Conservation (phyloP, 2,329 filamentous ascomycete genomes). For the Colletotrichum karsti region DNA sequence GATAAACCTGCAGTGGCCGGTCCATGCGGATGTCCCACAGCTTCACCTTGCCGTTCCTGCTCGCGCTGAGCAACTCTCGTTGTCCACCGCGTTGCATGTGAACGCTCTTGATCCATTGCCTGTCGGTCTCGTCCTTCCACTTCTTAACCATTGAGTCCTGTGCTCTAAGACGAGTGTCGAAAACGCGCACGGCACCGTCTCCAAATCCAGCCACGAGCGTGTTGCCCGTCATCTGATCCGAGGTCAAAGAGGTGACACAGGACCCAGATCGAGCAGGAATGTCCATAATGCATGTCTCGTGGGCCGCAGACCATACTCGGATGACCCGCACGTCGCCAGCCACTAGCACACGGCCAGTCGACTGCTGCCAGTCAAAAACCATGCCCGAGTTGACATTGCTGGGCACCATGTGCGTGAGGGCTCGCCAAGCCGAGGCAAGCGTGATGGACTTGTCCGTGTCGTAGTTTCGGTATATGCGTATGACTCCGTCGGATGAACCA, state of each 20-base stretch:
- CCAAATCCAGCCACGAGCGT: slow-evolving; percentile 97
- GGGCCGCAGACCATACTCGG: slow-evolving; percentile 93
- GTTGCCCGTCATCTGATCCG: slow-evolving; percentile 96
- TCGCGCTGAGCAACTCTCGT: slow-evolving; percentile 89
- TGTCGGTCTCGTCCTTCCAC: slow-evolving; percentile 88
- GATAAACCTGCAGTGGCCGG: slow-evolving; percentile 75
- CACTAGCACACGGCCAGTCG: slow-evolving; percentile 93
- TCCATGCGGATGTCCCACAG: slow-evolving; percentile 97
- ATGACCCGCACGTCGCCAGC: slow-evolving; percentile 96
- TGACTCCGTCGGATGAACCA: slow-evolving; percentile 92
- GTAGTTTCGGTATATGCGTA: slow-evolving; percentile 94
- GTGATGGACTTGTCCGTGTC: slow-evolving; percentile 80
- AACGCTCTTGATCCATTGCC: slow-evolving; percentile 94
- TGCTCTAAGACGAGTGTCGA: slow-evolving; percentile 85
- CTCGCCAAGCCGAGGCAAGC: slow-evolving; percentile 90
- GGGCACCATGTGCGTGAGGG: slow-evolving; percentile 90
- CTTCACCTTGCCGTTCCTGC: slow-evolving; percentile 91
- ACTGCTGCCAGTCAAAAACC: slow-evolving; percentile 99
- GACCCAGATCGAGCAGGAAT: slow-evolving; percentile 94
- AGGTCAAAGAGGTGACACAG: slow-evolving; percentile 94
- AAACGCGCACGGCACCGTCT: slow-evolving; percentile 92
- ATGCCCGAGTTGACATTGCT: slow-evolving; percentile 95
- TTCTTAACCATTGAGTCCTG: slow-evolving; percentile 94
- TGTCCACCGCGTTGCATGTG: slow-evolving; percentile 97
- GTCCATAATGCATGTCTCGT: slow-evolving; percentile 91